phyloP scores from a whole-genome alignment of 495 filamentous ascomycete genomes.

The Venustampulla echinocandica region DNA sequence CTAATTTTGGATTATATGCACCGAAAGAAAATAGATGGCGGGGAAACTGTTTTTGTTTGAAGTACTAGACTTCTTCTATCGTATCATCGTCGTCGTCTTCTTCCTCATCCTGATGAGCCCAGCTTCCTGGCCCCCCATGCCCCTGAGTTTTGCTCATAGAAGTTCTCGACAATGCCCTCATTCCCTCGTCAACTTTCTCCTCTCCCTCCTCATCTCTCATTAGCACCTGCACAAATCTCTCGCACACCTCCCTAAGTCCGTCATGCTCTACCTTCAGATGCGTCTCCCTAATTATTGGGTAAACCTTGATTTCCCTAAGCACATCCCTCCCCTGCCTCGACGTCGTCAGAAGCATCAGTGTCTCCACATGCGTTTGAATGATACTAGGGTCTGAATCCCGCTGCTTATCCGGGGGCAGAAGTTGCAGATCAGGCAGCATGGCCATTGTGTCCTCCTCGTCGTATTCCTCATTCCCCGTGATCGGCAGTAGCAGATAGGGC shows the following conservation, averaged over 20 bases:
- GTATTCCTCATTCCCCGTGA: constrained; percentile 50
- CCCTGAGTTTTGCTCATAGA: not conserved
- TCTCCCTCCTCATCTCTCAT: constrained; percentile 66
- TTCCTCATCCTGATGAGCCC: not conserved
- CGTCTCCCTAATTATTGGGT: constrained; percentile 80
- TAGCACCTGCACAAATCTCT: constrained; percentile 82
- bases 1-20: too few species aligned
- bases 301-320: constrained; percentile 69
- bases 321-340: constrained; percentile 64
- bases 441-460: constrained; percentile 66
- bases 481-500: constrained; percentile 73
- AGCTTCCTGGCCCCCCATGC: not conserved
- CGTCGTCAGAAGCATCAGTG: constrained; percentile 71
- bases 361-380: constrained; percentile 80
- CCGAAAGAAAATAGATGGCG: too few species aligned
- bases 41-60: not conserved
- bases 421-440: constrained; percentile 81
- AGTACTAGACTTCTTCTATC: not conserved
- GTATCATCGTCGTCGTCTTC: not conserved
- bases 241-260: constrained; percentile 72
- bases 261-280: constrained; percentile 76
- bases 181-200: constrained; percentile 18
- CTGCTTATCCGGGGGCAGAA: constrained; percentile 78
- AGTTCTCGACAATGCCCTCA: constrained; percentile 14
- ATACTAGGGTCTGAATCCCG: constrained; percentile 68